Base-by-base conservation (phyloP, 768 basidiomycete species). In the Lactarius akahatsu region DNA sequence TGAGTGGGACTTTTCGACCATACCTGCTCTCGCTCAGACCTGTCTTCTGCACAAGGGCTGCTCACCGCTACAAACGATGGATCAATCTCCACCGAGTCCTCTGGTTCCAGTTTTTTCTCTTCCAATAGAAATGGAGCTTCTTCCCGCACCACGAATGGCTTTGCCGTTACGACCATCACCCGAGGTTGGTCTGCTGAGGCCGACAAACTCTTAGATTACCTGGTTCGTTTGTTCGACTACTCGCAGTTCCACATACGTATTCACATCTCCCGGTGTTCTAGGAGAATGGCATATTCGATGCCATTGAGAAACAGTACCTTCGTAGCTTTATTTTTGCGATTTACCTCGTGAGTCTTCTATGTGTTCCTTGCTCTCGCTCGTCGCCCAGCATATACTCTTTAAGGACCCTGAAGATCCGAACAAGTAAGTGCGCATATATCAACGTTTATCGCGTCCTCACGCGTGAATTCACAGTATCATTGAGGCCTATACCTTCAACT, bases 231-330 rank as follows among this genome's bases (percentile, higher is more conserved):
- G 50, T 55, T 69, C 71, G 71, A 59, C 52, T 50, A 55, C 57
- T 71, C 69, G 55, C 41, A 62, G 57, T 52, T 67, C 69, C 50
- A 23, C 26, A 5, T 64, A 41, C 9, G 38, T 20, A 61, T 43
- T 68, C 13, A 20, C 62, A 1, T 30, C 4, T 26, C 15, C 41
- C 10, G 28, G 1, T 23, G 6, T n/a, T 16, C 2, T 61, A 94
- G 93, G 93, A 96, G 77, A 79, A 85, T 64, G 94, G 94, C 0
- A 92, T 94, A 52, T 93, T 91, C 69, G 90, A 95, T 66, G 94
- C 94, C 0, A 77, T 96, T 40, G 84, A 92, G 73, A 92, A 89
- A 72, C 88, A 87, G 69, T 96, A 93, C 76, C 83, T 96, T 56
- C 86, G 85, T 57, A 91, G 89, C 71, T 92, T 93, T 75, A 88